Evolutionary conservation across 345 rosid genomes (phyloP).

Genomic region (Erodium maritimum): DNA sequence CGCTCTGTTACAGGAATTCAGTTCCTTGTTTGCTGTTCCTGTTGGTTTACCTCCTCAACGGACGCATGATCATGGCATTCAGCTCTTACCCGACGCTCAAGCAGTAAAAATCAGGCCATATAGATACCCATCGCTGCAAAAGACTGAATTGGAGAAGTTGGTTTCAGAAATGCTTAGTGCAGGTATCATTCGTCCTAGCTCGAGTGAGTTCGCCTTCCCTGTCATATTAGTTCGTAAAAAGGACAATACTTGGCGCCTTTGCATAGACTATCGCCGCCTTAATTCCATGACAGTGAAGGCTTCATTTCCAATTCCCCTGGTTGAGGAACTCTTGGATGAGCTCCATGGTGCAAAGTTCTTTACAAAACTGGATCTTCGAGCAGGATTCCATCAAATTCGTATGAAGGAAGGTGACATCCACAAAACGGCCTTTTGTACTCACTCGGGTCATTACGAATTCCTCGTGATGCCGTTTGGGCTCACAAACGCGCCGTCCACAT

Average conservation of each 20-base stretch:
- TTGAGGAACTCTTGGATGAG: not conserved
- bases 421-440: too few relatives aligned
- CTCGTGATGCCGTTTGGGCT: too few relatives aligned
- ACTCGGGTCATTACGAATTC: too few relatives aligned
- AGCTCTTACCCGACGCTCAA: not conserved
- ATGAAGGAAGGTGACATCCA: too few relatives aligned
- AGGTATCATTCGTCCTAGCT: not conserved
- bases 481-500: too few relatives aligned
- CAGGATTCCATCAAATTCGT: not conserved
- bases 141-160: not conserved
- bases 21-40: not conserved
- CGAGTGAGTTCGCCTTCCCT: too few relatives aligned
- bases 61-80: not conserved
- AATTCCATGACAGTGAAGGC: too few relatives aligned
- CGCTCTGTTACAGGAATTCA: not conserved
- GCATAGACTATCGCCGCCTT: too few relatives aligned
- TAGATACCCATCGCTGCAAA: not conserved
- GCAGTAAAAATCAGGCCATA: not conserved
- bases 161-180: not conserved
- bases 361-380: not conserved
- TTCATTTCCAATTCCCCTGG: too few relatives aligned
- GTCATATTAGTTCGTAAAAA: too few relatives aligned
- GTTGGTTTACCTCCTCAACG: not conserved
- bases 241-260: too few relatives aligned
- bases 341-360: not conserved